These are phyloP conservation scores for Elongisporangium undulatum DNA, from an alignment of 352 stramenopile species.

Conservation along the genomic window DNA sequence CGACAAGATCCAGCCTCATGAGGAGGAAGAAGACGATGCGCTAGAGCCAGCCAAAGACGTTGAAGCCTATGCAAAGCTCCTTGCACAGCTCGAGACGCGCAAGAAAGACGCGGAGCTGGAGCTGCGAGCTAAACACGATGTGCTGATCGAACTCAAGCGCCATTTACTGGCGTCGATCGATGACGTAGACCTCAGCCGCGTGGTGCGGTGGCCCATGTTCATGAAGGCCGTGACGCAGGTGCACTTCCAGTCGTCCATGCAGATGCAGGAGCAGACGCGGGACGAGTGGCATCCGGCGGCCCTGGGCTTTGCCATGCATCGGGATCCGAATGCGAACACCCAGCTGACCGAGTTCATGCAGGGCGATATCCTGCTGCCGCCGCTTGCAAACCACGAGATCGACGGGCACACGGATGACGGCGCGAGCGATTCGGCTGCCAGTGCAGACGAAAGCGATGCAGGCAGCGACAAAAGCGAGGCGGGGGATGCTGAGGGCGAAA, in stretches of 20 bases:
- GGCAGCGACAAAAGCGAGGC: slow-evolving; percentile 12
- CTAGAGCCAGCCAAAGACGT: slow-evolving; percentile 2
- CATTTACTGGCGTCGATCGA: slow-evolving; percentile 58
- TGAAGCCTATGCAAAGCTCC: neutral
- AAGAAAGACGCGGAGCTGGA: slow-evolving; percentile 15
- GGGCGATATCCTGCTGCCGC: slow-evolving; percentile 45
- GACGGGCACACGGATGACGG: slow-evolving; percentile 80
- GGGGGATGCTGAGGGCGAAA: slow-evolving; percentile 6
- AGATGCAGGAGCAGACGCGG: slow-evolving; percentile 11
- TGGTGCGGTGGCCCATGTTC: slow-evolving; percentile 52
- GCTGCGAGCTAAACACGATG: slow-evolving; percentile 23
- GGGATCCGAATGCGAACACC: slow-evolving; percentile 14
- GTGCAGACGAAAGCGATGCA: slow-evolving; percentile 30
- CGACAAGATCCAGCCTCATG: slow-evolving; percentile 4
- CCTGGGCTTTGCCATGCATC: slow-evolving; percentile 48
- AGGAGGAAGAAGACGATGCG: slow-evolving; percentile 1
- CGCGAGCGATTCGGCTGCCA: slow-evolving; percentile 58
- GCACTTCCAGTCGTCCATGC: slow-evolving; percentile 31
- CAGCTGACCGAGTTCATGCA: slow-evolving; percentile 37
- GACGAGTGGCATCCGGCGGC: slow-evolving; percentile 39
- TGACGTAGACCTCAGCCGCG: slow-evolving; percentile 37
- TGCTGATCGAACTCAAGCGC: slow-evolving; percentile 32
- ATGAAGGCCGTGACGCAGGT: slow-evolving; percentile 47
- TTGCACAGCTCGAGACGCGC: slow-evolving; percentile 20
- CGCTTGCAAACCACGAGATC: slow-evolving; percentile 54